Percentiles rank a stretch among this genome's conserved stretches.
phyloP scores from a whole-genome alignment of 306 rosid species.

The Mucuna pruriens region DNA sequence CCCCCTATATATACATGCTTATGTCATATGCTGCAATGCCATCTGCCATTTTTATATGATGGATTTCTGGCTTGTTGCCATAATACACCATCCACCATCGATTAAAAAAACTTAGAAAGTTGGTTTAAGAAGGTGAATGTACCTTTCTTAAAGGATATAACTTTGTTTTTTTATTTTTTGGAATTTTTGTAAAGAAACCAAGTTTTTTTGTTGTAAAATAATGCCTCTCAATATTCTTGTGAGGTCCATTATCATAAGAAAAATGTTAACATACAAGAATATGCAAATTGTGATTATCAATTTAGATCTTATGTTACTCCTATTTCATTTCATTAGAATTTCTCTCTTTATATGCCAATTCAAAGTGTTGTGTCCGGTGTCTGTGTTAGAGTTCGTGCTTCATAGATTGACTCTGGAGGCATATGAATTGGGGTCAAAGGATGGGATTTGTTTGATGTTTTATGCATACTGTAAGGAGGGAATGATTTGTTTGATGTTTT shows the following conservation, averaged over 20 bases:
- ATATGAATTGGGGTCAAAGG: neutral
- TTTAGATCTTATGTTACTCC: no score
- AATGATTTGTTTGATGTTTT: slow-evolving; percentile 6
- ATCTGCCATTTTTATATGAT: neutral
- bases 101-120: neutral
- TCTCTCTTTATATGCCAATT: no score
- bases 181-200: neutral
- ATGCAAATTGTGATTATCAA: neutral
- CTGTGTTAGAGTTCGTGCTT: neutral
- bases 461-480: neutral
- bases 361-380: no score
- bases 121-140: neutral
- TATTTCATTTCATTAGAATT: no score
- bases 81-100: neutral
- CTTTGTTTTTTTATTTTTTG: no score
- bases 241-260: neutral
- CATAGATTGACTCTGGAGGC: slow-evolving; percentile 1
- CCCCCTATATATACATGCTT: neutral
- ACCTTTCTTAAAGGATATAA: neutral
- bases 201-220: neutral
- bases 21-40: neutral
- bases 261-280: neutral
- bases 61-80: no score
- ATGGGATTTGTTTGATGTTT: slow-evolving; percentile 8
- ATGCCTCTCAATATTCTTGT: neutral